A percentile compares a stretch with the other conserved stretches of the same genome.
Evolutionary conservation across 345 rosid species (phyloP).

Genomic region (Gossypium herbaceum): DNA sequence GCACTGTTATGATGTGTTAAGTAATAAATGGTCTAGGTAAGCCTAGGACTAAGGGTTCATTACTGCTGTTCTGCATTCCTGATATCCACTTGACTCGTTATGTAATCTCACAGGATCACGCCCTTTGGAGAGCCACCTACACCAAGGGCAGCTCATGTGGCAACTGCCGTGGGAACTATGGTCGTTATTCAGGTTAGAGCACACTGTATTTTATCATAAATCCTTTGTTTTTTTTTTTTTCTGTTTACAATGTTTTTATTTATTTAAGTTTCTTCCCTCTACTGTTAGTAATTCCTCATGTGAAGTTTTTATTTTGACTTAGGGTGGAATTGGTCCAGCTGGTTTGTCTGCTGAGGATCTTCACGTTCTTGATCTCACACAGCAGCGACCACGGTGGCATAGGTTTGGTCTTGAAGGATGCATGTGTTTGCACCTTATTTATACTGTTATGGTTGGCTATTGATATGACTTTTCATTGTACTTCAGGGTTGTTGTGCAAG

Average conservation of each 20-base stretch:
- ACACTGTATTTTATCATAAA: neutral
- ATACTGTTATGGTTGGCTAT: neutral
- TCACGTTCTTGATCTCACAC: slow-evolving; percentile 97
- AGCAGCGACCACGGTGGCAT: slow-evolving; percentile 96
- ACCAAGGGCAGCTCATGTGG: slow-evolving; percentile 99
- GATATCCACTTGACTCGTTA: neutral
- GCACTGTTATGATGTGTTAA: slow-evolving; percentile 88
- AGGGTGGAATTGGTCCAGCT: slow-evolving; percentile 99
- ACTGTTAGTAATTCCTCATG: slow-evolving; percentile 9
- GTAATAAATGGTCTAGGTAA: slow-evolving; percentile 96
- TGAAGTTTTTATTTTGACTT: slow-evolving; percentile 22
- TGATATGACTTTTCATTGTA: slow-evolving; percentile 18
- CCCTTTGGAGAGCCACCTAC: slow-evolving; percentile 97
- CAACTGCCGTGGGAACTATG: slow-evolving; percentile 98
- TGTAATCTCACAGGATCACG: slow-evolving; percentile 49
- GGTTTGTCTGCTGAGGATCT: slow-evolving; percentile 99
- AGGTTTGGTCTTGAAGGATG: slow-evolving; percentile 43
- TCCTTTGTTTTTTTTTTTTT: no score
- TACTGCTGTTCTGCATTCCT: neutral
- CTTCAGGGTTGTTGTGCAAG: slow-evolving; percentile 93
- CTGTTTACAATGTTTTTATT: neutral
- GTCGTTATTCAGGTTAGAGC: slow-evolving; percentile 90
- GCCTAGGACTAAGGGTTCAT: slow-evolving; percentile 17
- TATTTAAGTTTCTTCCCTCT: neutral
- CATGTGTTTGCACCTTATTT: slow-evolving; percentile 2